Evolutionary conservation across 2,329 filamentous ascomycete species (phyloP).

Genomic region (Orbilia ellipsospora): DNA sequence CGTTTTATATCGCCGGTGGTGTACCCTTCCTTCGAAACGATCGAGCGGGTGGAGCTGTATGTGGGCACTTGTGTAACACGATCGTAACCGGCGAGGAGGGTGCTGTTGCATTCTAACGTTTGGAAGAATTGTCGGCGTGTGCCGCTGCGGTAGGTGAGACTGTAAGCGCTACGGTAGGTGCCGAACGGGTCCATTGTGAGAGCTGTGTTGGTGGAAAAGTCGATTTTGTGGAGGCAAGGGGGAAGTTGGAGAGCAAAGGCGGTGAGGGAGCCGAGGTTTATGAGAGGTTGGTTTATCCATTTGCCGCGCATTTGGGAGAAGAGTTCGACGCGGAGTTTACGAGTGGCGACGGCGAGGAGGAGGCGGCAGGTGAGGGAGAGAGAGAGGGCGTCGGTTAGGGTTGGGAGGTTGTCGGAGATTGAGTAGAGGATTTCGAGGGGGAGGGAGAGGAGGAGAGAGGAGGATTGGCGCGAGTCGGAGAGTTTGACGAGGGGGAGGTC

Average conservation of each 20-base stretch:
- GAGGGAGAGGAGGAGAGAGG: constrained; percentile 28
- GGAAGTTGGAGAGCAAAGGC: background rate
- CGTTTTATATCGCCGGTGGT: background rate
- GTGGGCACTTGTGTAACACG: background rate
- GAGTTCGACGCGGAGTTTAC: constrained; percentile 32
- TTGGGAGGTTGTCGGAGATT: constrained; percentile 15
- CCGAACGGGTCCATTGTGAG: background rate
- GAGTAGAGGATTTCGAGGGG: constrained; percentile 31
- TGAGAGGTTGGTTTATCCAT: constrained; percentile 32
- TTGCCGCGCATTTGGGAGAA: constrained; percentile 27
- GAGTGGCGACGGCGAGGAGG: constrained; percentile 17
- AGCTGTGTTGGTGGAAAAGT: too few relatives aligned
- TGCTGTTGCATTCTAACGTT: constrained; percentile 4
- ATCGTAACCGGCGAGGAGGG: constrained; percentile 30
- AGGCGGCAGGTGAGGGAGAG: constrained; percentile 27
- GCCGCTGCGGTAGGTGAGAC: constrained; percentile 8
- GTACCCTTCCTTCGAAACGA: background rate
- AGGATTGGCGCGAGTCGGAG: constrained; percentile 15
- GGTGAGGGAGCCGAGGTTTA: constrained; percentile 28
- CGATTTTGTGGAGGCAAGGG: background rate
- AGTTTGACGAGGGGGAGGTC: constrained; percentile 25
- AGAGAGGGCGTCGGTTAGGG: constrained; percentile 21
- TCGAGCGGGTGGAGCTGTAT: background rate
- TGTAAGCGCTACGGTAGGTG: background rate
- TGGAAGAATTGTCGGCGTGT: constrained; percentile 5